These are phyloP conservation scores for Haberlea rhodopensis DNA, from an alignment of 257 asterid genomes.

Conservation along the genomic window DNA sequence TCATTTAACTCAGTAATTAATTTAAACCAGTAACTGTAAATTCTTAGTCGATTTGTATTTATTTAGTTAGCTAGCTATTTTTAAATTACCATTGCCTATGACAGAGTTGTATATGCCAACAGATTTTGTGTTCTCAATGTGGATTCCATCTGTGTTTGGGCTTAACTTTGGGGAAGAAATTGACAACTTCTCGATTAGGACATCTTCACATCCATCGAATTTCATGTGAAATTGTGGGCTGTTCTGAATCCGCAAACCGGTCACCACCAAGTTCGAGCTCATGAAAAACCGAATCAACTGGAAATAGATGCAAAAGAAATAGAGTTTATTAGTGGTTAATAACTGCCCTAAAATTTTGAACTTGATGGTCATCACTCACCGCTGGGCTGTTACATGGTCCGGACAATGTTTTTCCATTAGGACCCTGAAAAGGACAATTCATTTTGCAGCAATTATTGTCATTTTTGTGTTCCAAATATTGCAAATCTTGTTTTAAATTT, in stretches of 20 bases:
- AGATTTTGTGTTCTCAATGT: constrained; percentile 64
- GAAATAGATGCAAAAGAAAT: neutral
- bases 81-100: constrained; percentile 56
- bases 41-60: neutral
- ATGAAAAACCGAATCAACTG: constrained; percentile 85
- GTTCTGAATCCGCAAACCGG: constrained; percentile 63
- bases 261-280: constrained; percentile 81
- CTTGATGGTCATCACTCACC: constrained; percentile 39
- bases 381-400: constrained; percentile 99
- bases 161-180: constrained; percentile 88
- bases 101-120: constrained; percentile 85
- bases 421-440: constrained; percentile 62
- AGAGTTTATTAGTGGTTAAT: neutral
- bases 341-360: neutral
- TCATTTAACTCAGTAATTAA: neutral
- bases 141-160: constrained; percentile 95
- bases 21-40: neutral
- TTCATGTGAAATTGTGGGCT: constrained; percentile 93
- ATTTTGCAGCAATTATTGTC: neutral
- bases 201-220: constrained; percentile 83
- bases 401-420: constrained; percentile 81
- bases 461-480: neutral
- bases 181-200: constrained; percentile 55
- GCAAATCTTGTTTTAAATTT: too few species aligned
- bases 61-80: too few species aligned